Evolutionary conservation across 2,329 filamentous ascomycete genomes (phyloP), one percentile per base, ranked within the genome.

Genomic region (Penicillium brasilianum): DNA sequence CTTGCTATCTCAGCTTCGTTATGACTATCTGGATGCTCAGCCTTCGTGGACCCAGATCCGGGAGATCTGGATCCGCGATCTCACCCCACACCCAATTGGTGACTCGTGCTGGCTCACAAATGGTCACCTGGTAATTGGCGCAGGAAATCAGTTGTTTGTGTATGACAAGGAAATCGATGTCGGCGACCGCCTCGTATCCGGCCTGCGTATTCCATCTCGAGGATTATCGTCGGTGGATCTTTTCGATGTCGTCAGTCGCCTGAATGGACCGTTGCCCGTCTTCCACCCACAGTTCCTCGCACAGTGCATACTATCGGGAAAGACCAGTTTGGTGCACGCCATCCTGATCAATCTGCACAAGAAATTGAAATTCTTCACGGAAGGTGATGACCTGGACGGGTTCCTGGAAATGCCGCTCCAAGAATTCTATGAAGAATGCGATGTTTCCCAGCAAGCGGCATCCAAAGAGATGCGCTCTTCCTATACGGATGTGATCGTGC

Each of bases 231-330:
- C 81, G 1, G 84, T 87, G 73, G 89, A 95, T 72, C 80, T 97
- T 4, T 96, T 96, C 67, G 88, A 93, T 41, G 85, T 93, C 9
- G 91, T 96, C 11, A 90, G 91, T 67, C 84, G 91, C 62, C 82
- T 98, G 52, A 98, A 97, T 71, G 91, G 92, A 0, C 90, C 93
- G 2, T 80, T 98, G 7, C 92, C 95, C 0, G 84, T 96, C 2
- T 99, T 96, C 69, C 94, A 99, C 70, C 95, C 95, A 0, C 92
- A 96, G 71, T 91, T 97, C 60, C 78, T 98, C 28, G 90, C 91
- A 55, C 91, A 97, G 74, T 94, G 91, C 69, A 92, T 96, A 39
- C 81, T 97, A 28, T 85, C 88, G 20, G 94, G 93, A 0, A 96
- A 96, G 73, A 84, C 85, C 36, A 74, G 78, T 3, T 76, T 92